These are phyloP conservation scores for Neurospora intermedia DNA, from an alignment of 495 filamentous ascomycete species.

Conservation along the genomic window DNA sequence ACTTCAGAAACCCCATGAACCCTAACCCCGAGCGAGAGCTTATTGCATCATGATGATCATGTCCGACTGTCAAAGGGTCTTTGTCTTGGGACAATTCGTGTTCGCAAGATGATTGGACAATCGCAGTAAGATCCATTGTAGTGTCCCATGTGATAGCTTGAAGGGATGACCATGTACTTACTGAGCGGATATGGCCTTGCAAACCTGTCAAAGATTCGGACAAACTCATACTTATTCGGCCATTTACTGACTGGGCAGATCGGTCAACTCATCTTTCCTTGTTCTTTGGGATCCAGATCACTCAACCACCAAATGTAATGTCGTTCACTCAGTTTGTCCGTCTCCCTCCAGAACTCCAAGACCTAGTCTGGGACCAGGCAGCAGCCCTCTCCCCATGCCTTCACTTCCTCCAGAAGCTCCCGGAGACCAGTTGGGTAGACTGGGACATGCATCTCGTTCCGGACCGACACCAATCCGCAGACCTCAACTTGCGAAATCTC, in stretches of 20 bases:
- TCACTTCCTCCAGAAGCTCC: constrained; percentile 30
- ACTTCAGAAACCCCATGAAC: neutral
- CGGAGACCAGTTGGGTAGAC: constrained; percentile 33
- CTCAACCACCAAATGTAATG: constrained; percentile 24
- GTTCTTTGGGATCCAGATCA: constrained; percentile 4
- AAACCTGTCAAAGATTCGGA: neutral
- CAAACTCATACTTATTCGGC: no score
- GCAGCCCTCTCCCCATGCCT: constrained; percentile 9
- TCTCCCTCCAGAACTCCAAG: constrained; percentile 14
- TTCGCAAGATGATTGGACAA: neutral
- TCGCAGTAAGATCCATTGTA: neutral
- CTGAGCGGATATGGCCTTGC: neutral
- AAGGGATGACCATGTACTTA: neutral
- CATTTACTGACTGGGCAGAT: no score
- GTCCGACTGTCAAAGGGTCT: neutral
- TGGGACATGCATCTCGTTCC: constrained; percentile 13
- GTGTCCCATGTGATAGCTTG: neutral
- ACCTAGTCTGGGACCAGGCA: constrained; percentile 16
- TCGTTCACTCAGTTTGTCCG: constrained; percentile 12
- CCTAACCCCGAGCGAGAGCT: neutral
- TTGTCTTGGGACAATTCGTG: neutral
- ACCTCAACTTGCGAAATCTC: constrained; percentile 13
- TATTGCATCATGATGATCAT: neutral
- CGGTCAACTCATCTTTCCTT: neutral
- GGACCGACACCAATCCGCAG: constrained; percentile 27